A percentile compares a stretch with the other conserved stretches of the same genome.
Evolutionary conservation across 164 flowering plant species (phyloP).

Genomic region (Litsea cubeba): DNA sequence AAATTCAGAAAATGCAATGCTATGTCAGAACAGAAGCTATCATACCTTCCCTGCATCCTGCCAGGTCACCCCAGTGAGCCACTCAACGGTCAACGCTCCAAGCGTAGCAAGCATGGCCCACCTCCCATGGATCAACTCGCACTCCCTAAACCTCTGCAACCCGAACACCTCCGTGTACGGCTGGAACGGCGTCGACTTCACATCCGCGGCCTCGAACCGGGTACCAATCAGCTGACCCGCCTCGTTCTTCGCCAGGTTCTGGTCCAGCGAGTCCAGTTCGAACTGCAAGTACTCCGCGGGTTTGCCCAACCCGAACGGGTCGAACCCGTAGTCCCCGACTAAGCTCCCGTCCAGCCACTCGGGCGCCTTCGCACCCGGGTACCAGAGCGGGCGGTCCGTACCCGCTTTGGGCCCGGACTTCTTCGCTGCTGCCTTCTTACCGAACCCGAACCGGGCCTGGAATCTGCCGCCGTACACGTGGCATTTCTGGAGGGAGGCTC

Average conservation of each 20-base stretch:
- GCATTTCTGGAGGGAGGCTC: constrained; percentile 59
- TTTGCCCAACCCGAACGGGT: constrained; percentile 93
- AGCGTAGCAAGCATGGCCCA: constrained; percentile 99
- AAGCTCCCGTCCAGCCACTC: constrained; percentile 80
- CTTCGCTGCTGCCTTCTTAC: constrained; percentile 32
- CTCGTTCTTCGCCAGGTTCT: constrained; percentile 80
- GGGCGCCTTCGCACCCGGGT: constrained; percentile 88
- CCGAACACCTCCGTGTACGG: constrained; percentile 94
- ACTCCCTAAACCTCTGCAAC: constrained; percentile 87
- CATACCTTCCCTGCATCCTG: constrained; percentile 96
- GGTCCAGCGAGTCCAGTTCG: constrained; percentile 81
- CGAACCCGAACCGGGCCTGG: constrained; percentile 66
- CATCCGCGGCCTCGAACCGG: constrained; percentile 58
- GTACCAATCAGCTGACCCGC: constrained; percentile 88
- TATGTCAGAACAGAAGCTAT: too few relatives aligned
- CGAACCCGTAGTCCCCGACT: constrained; percentile 94
- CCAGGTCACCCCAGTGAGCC: constrained; percentile 94
- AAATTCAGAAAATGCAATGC: too few relatives aligned
- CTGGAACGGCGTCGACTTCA: constrained; percentile 85
- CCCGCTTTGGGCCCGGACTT: constrained; percentile 17
- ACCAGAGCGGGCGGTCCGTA: constrained; percentile 82
- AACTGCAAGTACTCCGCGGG: constrained; percentile 94
- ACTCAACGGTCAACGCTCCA: constrained; percentile 88
- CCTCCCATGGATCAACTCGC: constrained; percentile 95
- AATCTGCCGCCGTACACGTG: constrained; percentile 33